Base-by-base conservation (phyloP, 164 flowering plant genomes). In the Stephania yunnanensis region DNA sequence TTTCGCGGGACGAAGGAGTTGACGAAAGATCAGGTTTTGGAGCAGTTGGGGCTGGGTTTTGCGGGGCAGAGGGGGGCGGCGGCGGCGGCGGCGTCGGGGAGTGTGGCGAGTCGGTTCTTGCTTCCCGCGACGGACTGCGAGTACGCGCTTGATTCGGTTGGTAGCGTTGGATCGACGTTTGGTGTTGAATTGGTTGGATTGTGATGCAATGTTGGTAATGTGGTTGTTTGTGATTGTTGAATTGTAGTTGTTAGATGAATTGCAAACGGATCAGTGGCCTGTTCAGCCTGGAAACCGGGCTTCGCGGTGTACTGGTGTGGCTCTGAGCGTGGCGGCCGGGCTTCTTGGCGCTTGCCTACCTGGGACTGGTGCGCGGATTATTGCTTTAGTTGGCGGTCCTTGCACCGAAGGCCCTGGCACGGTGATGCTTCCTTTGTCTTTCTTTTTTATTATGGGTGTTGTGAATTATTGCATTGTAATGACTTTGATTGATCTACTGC, bases 331-430 rank as follows among this genome's bases (percentile, higher is more conserved):
- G 46, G 97, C 99, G 7, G 88, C 94, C 0, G 91, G 99, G 45
- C 83, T 95, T 71, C 83, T 93, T 55, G 97, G 95, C 58, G 99
- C 93, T 67, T 95, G 97, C 83, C 58, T 82, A 78, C 92, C 95
- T 52, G 98, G 98, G 2, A 91, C 98, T 44, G 96, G 94, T 69
- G 97, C 93, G 31, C 83, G 98, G 25, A 95, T 95, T 70, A 74
- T 95, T 19, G 91, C 94, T 71, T 79, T 95, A 67, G 98, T 95
- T 31, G 99, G 99, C 3, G 98, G 99, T 70, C 98, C 99, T 17
- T 93, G 98, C 86, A 93, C 99, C 0, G 99, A 95, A 84, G 99
- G 99, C 73, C 99, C 99, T 0, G 99, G 98, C 73, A 83, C 91
- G 87, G 99, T 95, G 89, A 80, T 46, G 29, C 12, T 55, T 70